Base-by-base conservation (phyloP, 257 asterid genomes). In the Nicotiana attenuata region DNA sequence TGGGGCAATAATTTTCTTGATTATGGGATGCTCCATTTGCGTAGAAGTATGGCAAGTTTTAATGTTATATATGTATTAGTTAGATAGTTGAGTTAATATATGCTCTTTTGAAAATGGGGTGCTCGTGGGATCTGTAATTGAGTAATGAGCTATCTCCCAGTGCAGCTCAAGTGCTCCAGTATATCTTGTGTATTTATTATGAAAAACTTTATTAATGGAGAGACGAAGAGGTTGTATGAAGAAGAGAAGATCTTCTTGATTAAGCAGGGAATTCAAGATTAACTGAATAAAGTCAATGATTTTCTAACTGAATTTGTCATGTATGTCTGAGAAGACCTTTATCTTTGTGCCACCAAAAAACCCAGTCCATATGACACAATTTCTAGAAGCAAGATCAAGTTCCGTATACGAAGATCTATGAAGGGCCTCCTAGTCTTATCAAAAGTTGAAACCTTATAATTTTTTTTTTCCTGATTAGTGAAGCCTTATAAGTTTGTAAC, bases 341-440 rank as follows among this genome's bases (percentile, higher is more conserved):
- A 31, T 11, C 35, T 41, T 69, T 20, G 59, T 69, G 59, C 59
- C 78, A 41, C 57, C n/a, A 41, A 41, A 69, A 68, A 41, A 41
- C 0, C 24, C 59, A 41, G 78, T 69, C 57, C 7, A 41, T 53
- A 69, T 20, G 3, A 68, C 55, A 65, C 71, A 41, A 31, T 41
- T 41, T 69, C 33, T 41, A 41, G 78, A 41, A 69, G 78, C 78
- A 50, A 69, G 78, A 41, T 69, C 78, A 69, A 69, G 78, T 69
- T 69, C 59, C 1, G 2, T 6, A 24, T 20, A 69, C 20, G 59
- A 69, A 20, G 78, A 69, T 41, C 57, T 55, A 69, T 69, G 77
- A 69, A 69, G 78, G 77, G 59, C 78, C 78, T 69, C 35, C 59
- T 14, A 41, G 78, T 13, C 59, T 59, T 69, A 69, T 69, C 78